Evolutionary conservation across 352 stramenopile genomes (phyloP).

Genomic region (Elongisporangium senticosum): DNA sequence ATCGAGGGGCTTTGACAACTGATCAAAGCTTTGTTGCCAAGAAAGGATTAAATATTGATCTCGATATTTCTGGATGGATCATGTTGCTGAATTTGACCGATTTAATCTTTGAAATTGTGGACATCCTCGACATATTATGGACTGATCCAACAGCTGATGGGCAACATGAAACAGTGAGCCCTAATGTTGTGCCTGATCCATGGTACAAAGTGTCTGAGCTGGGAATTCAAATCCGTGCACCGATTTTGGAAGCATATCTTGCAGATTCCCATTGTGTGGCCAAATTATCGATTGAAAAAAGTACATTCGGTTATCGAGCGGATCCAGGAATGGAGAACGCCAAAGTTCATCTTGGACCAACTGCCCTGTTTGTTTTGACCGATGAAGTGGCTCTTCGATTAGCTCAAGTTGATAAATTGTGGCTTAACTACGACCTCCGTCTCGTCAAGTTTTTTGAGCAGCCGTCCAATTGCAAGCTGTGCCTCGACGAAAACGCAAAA

Average conservation of each 20-base stretch:
- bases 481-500: constrained; percentile 53
- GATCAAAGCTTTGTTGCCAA: constrained; percentile 52
- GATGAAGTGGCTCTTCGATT: constrained; percentile 84
- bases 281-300: constrained; percentile 82
- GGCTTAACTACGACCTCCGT: constrained; percentile 68
- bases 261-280: constrained; percentile 85
- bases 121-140: constrained; percentile 69
- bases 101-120: constrained; percentile 68
- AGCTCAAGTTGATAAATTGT: constrained; percentile 79
- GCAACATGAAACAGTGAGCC: constrained; percentile 4
- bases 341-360: constrained; percentile 67
- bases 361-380: constrained; percentile 76
- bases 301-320: constrained; percentile 56
- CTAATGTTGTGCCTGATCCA: constrained; percentile 6
- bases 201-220: constrained; percentile 71
- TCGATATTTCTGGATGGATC: constrained; percentile 75
- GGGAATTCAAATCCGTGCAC: constrained; percentile 62
- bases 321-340: constrained; percentile 59
- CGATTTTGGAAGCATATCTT: constrained; percentile 81
- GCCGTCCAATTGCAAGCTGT: constrained; percentile 46
- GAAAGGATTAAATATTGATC: constrained; percentile 48
- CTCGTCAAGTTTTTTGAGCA: constrained; percentile 42
- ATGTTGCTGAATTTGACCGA: constrained; percentile 68
- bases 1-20: constrained; percentile 39
- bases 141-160: constrained; percentile 16